A percentile compares a stretch with the other conserved stretches of the same genome.
Evolutionary conservation across 140 eudicot genomes (phyloP).

Genomic region (Erigeron philadelphicus): DNA sequence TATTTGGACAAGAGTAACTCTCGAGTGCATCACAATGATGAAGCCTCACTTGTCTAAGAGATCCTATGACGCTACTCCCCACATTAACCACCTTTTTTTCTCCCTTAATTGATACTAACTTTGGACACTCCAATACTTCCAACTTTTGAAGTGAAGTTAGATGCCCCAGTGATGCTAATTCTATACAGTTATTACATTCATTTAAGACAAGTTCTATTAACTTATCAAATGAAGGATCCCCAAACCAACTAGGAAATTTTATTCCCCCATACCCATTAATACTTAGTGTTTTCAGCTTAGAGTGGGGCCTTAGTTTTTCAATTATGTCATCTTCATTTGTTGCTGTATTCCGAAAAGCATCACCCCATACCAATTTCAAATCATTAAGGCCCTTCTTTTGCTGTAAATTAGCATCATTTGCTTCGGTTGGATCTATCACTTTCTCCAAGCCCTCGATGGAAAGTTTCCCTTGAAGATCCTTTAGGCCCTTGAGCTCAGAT

Average conservation of each 20-base stretch:
- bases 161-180: too few relatives aligned
- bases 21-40: too few relatives aligned
- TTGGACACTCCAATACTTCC: too few relatives aligned
- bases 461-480: slow-evolving; percentile 32
- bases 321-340: slow-evolving; percentile 19
- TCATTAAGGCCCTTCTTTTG: slow-evolving; percentile 22
- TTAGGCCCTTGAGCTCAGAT: slow-evolving; percentile 28
- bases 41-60: too few relatives aligned
- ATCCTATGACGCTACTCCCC: too few relatives aligned
- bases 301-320: slow-evolving; percentile 28
- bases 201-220: not conserved
- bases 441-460: slow-evolving; percentile 31
- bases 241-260: slow-evolving; percentile 1
- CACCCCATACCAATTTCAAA: slow-evolving; percentile 38
- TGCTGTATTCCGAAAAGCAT: not conserved
- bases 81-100: too few relatives aligned
- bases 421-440: slow-evolving; percentile 25
- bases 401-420: slow-evolving; percentile 29
- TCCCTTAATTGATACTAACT: not conserved
- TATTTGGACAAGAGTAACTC: too few relatives aligned
- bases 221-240: slow-evolving; percentile 1
- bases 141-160: too few relatives aligned
- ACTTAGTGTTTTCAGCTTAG: slow-evolving; percentile 23
- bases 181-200: not conserved
- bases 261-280: slow-evolving; percentile 22